Conservation (phyloP, 345 rosid species). For the Pistacia vera region DNA sequence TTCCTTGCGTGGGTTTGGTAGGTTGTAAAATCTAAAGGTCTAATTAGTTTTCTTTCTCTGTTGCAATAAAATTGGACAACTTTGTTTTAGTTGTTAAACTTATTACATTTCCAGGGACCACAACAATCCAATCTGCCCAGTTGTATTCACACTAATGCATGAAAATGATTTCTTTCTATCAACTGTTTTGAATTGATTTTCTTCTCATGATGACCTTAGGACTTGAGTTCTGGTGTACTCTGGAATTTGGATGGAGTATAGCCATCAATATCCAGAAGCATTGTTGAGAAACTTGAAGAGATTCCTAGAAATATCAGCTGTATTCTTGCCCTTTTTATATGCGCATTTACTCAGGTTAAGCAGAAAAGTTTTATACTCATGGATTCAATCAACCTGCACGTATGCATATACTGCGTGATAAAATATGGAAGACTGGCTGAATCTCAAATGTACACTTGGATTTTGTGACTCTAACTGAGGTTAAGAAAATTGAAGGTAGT, state of each 20-base stretch:
- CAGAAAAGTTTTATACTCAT: no score
- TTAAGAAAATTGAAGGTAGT: background rate
- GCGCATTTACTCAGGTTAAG: no score
- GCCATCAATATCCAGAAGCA: background rate
- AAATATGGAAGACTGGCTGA: background rate
- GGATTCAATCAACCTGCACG: background rate
- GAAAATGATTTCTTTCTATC: background rate
- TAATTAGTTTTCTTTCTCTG: background rate
- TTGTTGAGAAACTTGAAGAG: background rate
- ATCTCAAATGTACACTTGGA: background rate
- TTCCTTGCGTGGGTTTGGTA: slow-evolving; percentile 1
- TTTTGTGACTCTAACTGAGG: background rate
- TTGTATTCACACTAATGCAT: background rate
- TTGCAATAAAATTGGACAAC: background rate
- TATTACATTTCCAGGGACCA: slow-evolving; percentile 8
- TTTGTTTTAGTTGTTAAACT: background rate
- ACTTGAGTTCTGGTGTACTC: background rate
- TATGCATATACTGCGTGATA: background rate
- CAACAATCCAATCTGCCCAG: background rate
- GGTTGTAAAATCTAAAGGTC: slow-evolving; percentile 6
- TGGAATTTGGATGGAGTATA: background rate
- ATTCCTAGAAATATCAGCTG: no score
- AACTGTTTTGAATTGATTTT: background rate
- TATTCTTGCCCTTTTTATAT: no score
- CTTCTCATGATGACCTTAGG: background rate